phyloP scores from a whole-genome alignment of 2,329 filamentous ascomycete genomes.

The Sclerotinia spermophila region DNA sequence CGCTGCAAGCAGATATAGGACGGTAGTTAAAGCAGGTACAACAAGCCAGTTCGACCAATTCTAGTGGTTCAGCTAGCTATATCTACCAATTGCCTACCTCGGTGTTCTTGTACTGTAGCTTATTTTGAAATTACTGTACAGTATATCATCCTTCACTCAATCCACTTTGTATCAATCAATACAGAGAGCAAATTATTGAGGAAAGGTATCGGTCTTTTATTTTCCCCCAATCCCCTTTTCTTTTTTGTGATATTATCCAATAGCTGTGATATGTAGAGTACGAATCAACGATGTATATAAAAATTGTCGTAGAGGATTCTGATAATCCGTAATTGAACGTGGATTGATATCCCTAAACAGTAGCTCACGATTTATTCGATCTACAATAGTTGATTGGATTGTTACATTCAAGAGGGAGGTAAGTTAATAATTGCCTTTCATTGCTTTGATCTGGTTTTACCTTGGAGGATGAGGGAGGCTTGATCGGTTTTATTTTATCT shows the following conservation, averaged over 20 bases:
- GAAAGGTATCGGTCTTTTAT: neutral
- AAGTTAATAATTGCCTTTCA: neutral
- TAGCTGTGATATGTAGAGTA: neutral
- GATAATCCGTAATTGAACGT: neutral
- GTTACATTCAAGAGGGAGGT: neutral
- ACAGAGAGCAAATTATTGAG: neutral
- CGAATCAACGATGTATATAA: neutral
- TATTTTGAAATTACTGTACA: neutral
- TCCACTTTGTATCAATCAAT: neutral
- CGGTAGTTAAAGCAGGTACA: neutral
- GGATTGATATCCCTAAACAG: neutral
- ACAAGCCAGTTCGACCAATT: neutral
- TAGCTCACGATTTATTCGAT: neutral
- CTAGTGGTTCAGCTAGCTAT: neutral
- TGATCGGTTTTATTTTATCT: neutral
- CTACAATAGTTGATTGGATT: neutral
- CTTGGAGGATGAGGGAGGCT: neutral
- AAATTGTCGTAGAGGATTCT: neutral
- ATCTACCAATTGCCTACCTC: neutral
- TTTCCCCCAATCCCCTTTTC: constrained; percentile 5
- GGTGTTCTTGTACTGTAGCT: neutral
- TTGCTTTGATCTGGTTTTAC: neutral
- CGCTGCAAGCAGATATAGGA: constrained; percentile 1
- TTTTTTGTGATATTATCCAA: neutral
- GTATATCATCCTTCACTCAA: neutral